Evolutionary conservation across 1,284 basidiomycete genomes (phyloP), one percentile per base, ranked within the genome.

Genomic region (Ceratobasidium theobromae): DNA sequence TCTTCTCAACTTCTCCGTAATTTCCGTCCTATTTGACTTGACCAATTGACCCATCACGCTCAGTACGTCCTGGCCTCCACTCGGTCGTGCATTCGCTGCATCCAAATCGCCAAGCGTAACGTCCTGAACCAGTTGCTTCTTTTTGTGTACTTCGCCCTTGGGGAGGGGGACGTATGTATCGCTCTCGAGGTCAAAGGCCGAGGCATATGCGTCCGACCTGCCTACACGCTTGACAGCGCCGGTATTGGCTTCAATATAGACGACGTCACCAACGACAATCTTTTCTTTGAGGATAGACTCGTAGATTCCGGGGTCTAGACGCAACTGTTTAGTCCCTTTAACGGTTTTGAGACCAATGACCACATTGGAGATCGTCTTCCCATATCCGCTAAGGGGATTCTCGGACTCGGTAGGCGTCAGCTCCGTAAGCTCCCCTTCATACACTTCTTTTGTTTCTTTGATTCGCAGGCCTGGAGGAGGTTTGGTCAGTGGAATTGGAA

Each of bases 361-460:
- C 71, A 99, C 96, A 78, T 98, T 95, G 28, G 93, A 94, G 67
- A 99, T 94, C 1, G 96, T 98, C 80, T 99, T 99, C 72, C 96
- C 97, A 77, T 99, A 99, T 48, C 96, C 96, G 67, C 91, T 93
- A 49, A 97, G 81, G 38, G 95, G 95, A 77, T 97, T 98, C 77
- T 97, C 95, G 9, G 93, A 85, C 78, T 97, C 97, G 32, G 93
- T 88, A 0, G 96, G 96, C 1, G 96, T 98, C 68, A 99, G 79
- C 75, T 99, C 96, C 6, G 95, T 98, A 33, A 99, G 91, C 78
- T 99, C 97, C 68, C 96, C 96, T 77, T 99, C 96, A 77, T 96
- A 99, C 8, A 99, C 95, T 75, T 98, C 95, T 76, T 99, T 99
- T 1, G 95, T 98, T 78, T 99, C 96, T 77, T 98, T 98, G 81